These are phyloP conservation scores for Leucocoprinus sp. DNA, from an alignment of 768 basidiomycete genomes.

Conservation along the genomic window DNA sequence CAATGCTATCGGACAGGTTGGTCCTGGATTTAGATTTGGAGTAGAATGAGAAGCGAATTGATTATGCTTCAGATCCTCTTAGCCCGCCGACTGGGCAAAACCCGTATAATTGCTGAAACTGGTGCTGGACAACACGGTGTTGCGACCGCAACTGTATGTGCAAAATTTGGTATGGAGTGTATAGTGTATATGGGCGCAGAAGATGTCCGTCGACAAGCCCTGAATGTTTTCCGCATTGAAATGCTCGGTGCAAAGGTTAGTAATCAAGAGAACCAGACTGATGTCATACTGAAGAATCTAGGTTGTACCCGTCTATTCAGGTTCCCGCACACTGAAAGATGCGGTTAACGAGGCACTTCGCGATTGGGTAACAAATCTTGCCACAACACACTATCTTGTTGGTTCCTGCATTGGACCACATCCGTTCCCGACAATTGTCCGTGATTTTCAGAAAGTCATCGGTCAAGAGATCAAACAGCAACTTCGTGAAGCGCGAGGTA, in stretches of 20 bases:
- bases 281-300: slow-evolving; percentile 19
- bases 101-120: slow-evolving; percentile 95
- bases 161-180: slow-evolving; percentile 92
- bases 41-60: not conserved
- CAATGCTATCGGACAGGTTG: slow-evolving; percentile 92
- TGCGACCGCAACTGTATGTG: slow-evolving; percentile 96
- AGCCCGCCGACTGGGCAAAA: slow-evolving; percentile 92
- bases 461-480: slow-evolving; percentile 92
- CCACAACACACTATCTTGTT: slow-evolving; percentile 92
- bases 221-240: slow-evolving; percentile 97
- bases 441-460: slow-evolving; percentile 96
- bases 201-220: slow-evolving; percentile 89
- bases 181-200: slow-evolving; percentile 98
- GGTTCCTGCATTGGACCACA: slow-evolving; percentile 97
- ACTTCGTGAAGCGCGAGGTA: slow-evolving; percentile 60
- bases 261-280: slow-evolving; percentile 25
- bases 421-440: slow-evolving; percentile 97
- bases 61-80: slow-evolving; percentile 63
- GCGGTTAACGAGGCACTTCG: slow-evolving; percentile 98
- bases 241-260: slow-evolving; percentile 96
- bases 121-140: slow-evolving; percentile 99
- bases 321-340: slow-evolving; percentile 93
- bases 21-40: slow-evolving; percentile 12
- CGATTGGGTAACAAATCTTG: slow-evolving; percentile 96
- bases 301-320: slow-evolving; percentile 92